Evolutionary conservation across 2,329 filamentous ascomycete species (phyloP), one percentile per base, ranked within the genome.

Genomic region (Botrytis deweyae): DNA sequence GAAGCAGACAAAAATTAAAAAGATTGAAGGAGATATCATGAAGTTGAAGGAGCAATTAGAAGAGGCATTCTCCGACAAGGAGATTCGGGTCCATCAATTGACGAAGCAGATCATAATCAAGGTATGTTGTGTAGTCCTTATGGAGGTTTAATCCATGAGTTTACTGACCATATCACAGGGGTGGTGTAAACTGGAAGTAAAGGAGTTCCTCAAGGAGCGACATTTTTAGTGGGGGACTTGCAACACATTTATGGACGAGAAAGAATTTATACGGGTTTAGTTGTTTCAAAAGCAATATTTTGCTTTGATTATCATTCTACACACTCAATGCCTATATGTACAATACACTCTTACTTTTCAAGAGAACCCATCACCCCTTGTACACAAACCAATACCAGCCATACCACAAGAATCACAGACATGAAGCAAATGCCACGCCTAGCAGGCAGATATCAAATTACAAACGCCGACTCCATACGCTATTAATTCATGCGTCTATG

Each of bases 41-140:
- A 87, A 85, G 4, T 81, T 98, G 76, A 86, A 88, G 75, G 82
- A 87, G 52, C 91, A 94, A 78, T 81, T 98, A 73, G 84, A 86
- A 55, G 80, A 83, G 33, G 87, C 86, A 18, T 82, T 97, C 61
- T 83, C 87, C 38, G 80, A 79, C 55, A 80, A 86, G 68, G 84
- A 87, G 22, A 84, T 89, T 10, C 84, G 91, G 61, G 84, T 81
- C 25, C 80, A 81, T 74, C 77, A 78, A 38, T 84, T 91, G 69
- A 97, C 92, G 63, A 87, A 88, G 69, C 92, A 97, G 79, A 87
- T 98, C 70, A 85, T 91, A 76, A 85, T 97, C 76, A 93, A 91
- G 87, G 92, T 93, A 81, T 78, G 74, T 65, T 58, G 52, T 68
- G 33, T 38, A 68, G 49, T 20, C 22, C 55, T n/a, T 42, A 4